A percentile compares a stretch with the other conserved stretches of the same genome.
Evolutionary conservation across 805 yeast species (phyloP).

Genomic region (Yarrowia sp.): DNA sequence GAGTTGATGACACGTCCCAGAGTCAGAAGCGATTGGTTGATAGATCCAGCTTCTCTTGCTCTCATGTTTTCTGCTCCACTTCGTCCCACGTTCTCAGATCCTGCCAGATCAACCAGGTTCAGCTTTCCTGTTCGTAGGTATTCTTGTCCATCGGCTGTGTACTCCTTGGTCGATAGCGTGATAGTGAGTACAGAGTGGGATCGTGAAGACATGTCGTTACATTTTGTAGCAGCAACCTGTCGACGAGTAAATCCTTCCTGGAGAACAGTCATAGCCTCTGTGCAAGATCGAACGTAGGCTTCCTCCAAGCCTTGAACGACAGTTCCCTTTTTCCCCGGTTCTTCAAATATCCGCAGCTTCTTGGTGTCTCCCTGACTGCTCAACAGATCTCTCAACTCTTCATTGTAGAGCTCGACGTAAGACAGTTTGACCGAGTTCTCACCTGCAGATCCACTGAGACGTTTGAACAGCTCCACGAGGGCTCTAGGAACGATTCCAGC

Average conservation of each 20-base stretch:
- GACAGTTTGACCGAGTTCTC: constrained; percentile 78
- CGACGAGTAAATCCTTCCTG: constrained; percentile 65
- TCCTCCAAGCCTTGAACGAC: constrained; percentile 66
- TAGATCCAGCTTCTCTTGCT: constrained; percentile 91
- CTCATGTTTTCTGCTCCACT: constrained; percentile 86
- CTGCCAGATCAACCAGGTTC: constrained; percentile 90
- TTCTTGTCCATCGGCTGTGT: constrained; percentile 59
- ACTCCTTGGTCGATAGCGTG: constrained; percentile 62
- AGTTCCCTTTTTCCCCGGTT: constrained; percentile 52
- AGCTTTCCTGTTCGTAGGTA: constrained; percentile 66
- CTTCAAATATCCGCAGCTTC: constrained; percentile 62
- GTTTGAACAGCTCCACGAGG: constrained; percentile 59
- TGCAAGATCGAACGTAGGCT: constrained; percentile 56
- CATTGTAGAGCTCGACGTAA: constrained; percentile 84
- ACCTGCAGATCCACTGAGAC: constrained; percentile 51
- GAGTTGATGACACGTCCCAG: constrained; percentile 86
- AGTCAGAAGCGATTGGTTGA: constrained; percentile 84
- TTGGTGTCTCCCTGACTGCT: constrained; percentile 53
- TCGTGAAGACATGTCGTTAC: constrained; percentile 76
- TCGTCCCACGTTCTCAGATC: constrained; percentile 83
- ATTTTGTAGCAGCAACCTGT: constrained; percentile 75
- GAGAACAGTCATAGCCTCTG: constrained; percentile 59
- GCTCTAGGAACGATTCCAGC: constrained; percentile 72
- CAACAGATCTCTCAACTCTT: constrained; percentile 76
- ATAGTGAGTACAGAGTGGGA: constrained; percentile 81